Evolutionary conservation across 176 grass and related monocot genomes (phyloP), one percentile per base, ranked within the genome.

Genomic region (Canna indica): DNA sequence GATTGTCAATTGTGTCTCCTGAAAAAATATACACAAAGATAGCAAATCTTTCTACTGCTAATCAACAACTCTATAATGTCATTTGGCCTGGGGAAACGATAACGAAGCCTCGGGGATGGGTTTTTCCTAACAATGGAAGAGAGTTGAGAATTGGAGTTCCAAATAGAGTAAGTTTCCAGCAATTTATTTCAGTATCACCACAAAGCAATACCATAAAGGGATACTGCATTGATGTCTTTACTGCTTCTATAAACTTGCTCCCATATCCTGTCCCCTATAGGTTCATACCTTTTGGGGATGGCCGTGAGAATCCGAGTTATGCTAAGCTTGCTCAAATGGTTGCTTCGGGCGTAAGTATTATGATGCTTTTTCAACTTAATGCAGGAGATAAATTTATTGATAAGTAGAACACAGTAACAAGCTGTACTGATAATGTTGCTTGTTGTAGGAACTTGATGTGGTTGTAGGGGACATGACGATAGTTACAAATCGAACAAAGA

Each of bases 401-500:
- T 36, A 30, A 63, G 0, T 10, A 63, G 9, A 63, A 15, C 26
- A 33, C 15, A 64, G 29, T 34, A n/a, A 65, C 18, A 44, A 42
- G 3, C 15, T 32, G 14, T 52, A 4, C 27, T 47, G 45, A 33
- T 18, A 44, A 22, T 50, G 46, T 50, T n/a, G 5, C 24, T 20
- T 70, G 13, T 70, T 34, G 45, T 70, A 70, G 68, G 68, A 70
- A 31, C 50, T 48, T 20, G 68, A 70, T 70, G 68, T 27, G 10
- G 68, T 45, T 32, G 27, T 70, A 13, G 68, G 68, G 6, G 68
- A 70, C 25, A 70, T 70, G 5, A 15, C 28, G 17, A 70, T 70
- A 70, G 68, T 70, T 32, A 70, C 68, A 70, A 70, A 70, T 70
- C 68, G 68, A 48, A 70, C 68, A 7, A 70, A 48, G 68, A 70